Evolutionary conservation across 352 stramenopile species (phyloP).

Genomic region (Phytophthora hybrid): DNA sequence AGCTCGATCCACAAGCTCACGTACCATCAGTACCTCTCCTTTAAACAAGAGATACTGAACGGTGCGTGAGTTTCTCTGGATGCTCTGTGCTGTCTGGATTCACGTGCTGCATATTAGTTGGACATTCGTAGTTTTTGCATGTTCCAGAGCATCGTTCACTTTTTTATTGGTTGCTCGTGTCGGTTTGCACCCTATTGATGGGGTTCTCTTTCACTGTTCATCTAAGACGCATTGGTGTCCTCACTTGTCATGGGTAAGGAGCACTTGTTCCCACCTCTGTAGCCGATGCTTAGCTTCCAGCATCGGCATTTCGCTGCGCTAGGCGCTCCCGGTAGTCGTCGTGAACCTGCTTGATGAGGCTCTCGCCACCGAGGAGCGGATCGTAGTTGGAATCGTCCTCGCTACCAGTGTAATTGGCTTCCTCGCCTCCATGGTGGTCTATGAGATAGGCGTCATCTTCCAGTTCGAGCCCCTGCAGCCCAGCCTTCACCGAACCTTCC

Average conservation of each 20-base stretch:
- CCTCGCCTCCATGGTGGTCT: slow-evolving; percentile 34
- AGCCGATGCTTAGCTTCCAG: slow-evolving; percentile 12
- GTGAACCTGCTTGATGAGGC: slow-evolving; percentile 77
- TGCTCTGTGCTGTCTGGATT: slow-evolving; percentile 1
- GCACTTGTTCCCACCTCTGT: background rate
- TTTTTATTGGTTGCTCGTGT: slow-evolving; percentile 36
- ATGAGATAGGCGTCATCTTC: slow-evolving; percentile 37
- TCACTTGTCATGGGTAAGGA: slow-evolving; percentile 10
- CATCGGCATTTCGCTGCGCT: slow-evolving; percentile 51
- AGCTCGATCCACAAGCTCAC: slow-evolving; percentile 87
- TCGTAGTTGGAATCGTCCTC: slow-evolving; percentile 72
- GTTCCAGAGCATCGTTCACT: slow-evolving; percentile 34
- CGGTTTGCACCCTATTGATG: slow-evolving; percentile 6
- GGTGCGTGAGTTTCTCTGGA: slow-evolving; percentile 24
- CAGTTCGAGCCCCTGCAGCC: slow-evolving; percentile 26
- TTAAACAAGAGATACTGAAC: slow-evolving; percentile 58
- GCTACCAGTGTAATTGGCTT: slow-evolving; percentile 47
- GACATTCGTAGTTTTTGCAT: slow-evolving; percentile 2
- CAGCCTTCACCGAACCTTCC: slow-evolving; percentile 36
- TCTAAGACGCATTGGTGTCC: slow-evolving; percentile 21
- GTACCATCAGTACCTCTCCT: slow-evolving; percentile 79
- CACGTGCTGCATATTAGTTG: slow-evolving; percentile 7
- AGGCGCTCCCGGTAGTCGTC: slow-evolving; percentile 81
- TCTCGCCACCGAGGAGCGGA: slow-evolving; percentile 67
- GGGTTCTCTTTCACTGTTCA: slow-evolving; percentile 27